A percentile compares a stretch with the other conserved stretches of the same genome.
Conservation (phyloP, 192 early-diverging fungal species). For the Backusella tarrabulga region DNA sequence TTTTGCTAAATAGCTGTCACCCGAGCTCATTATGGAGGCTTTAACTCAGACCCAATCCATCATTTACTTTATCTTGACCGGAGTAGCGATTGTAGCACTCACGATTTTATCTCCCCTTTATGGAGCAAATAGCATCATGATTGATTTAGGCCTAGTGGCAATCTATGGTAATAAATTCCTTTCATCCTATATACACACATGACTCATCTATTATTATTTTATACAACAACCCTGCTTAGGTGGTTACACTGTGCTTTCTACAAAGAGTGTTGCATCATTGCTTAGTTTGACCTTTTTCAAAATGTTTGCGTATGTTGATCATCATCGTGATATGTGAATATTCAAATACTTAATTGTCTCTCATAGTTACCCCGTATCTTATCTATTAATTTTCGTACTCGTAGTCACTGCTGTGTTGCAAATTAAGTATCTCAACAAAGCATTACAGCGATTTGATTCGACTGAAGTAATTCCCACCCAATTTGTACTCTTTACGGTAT, state of each 20-base stretch:
- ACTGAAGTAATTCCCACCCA: conserved; percentile 78
- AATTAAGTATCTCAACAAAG: conserved; percentile 65
- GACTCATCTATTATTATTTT: conserved; percentile 1
- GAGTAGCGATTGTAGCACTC: conserved; percentile 32
- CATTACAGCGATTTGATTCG: conserved; percentile 62
- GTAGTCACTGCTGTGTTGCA: conserved; percentile 63
- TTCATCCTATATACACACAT: neutral
- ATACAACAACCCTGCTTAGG: conserved; percentile 37
- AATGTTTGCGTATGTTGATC: conserved; percentile 48
- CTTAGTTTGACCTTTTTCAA: conserved; percentile 59
- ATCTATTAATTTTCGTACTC: conserved; percentile 56
- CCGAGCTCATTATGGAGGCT: conserved; percentile 49
- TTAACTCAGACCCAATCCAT: conserved; percentile 48
- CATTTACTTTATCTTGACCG: conserved; percentile 54
- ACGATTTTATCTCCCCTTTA: conserved; percentile 43
- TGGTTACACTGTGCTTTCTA: conserved; percentile 70
- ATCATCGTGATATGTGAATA: too few relatives aligned
- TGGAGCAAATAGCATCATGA: conserved; percentile 53
- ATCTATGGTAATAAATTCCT: conserved; percentile 54
- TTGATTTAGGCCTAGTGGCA: conserved; percentile 66
- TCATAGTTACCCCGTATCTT: conserved; percentile 57
- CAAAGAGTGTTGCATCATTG: conserved; percentile 67
- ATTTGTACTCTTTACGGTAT: conserved; percentile 73
- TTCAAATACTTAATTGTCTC: too few relatives aligned
- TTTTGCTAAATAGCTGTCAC: conserved; percentile 39